phyloP scores from a whole-genome alignment of 2,329 filamentous ascomycete genomes.

The Aureobasidium zeae region DNA sequence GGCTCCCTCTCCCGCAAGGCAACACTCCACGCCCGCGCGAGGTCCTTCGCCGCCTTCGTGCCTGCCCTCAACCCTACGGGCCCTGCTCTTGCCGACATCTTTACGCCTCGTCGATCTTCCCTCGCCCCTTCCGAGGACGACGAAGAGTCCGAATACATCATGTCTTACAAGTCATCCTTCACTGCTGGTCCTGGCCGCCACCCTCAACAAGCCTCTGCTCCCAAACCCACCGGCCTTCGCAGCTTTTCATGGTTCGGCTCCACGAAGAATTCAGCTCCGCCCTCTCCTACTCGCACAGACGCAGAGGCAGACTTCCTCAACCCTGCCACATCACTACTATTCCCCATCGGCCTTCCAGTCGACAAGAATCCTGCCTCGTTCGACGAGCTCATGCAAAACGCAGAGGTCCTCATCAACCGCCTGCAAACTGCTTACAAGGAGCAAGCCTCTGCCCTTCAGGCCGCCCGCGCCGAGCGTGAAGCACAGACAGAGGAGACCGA shows the following conservation, averaged over 20 bases:
- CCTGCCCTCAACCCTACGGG: slow-evolving; percentile 6
- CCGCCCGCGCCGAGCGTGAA: slow-evolving; percentile 45
- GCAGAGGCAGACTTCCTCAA: slow-evolving; percentile 43
- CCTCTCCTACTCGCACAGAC: slow-evolving; percentile 12
- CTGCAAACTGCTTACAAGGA: slow-evolving; percentile 50
- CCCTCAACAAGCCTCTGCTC: slow-evolving; percentile 6
- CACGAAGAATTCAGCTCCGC: slow-evolving; percentile 19
- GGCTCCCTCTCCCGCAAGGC: slow-evolving; percentile 15
- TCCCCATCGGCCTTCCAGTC: slow-evolving; percentile 42
- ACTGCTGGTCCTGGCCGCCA: slow-evolving; percentile 20
- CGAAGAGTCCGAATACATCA: slow-evolving; percentile 27
- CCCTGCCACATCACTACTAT: slow-evolving; percentile 45
- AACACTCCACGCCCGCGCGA: slow-evolving; percentile 16
- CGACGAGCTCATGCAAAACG: slow-evolving; percentile 48
- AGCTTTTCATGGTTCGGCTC: slow-evolving; percentile 30
- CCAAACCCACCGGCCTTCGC: slow-evolving; percentile 8
- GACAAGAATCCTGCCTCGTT: slow-evolving; percentile 45
- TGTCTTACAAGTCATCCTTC: slow-evolving; percentile 29
- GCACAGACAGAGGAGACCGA: slow-evolving; percentile 53
- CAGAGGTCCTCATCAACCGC: slow-evolving; percentile 44
- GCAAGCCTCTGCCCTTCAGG: slow-evolving; percentile 41
- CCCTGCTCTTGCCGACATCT: slow-evolving; percentile 14
- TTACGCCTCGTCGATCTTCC: slow-evolving; percentile 13
- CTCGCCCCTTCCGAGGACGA: slow-evolving; percentile 19
- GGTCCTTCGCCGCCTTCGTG: slow-evolving; percentile 16